A percentile compares a stretch with the other conserved stretches of the same genome.
Evolutionary conservation across 257 asterid genomes (phyloP).

Genomic region (Mentha longifolia): DNA sequence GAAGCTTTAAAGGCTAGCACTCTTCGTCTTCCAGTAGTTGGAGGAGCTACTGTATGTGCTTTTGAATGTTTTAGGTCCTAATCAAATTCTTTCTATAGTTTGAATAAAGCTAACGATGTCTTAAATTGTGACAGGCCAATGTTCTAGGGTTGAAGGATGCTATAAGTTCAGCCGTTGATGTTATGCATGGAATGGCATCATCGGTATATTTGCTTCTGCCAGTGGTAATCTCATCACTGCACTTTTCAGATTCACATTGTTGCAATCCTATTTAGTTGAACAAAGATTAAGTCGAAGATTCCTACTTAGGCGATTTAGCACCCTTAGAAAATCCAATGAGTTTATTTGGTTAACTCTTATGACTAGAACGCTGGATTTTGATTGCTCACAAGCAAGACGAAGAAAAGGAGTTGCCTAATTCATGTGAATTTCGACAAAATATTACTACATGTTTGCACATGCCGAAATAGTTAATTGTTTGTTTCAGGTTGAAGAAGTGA

Average conservation of each 20-base stretch:
- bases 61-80: background rate
- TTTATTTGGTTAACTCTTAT: too few relatives aligned
- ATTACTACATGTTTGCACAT: background rate
- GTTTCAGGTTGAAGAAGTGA: slow-evolving; percentile 66
- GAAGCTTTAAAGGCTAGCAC: slow-evolving; percentile 96
- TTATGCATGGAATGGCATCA: slow-evolving; percentile 77
- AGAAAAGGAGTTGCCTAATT: background rate
- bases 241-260: background rate
- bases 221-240: slow-evolving; percentile 45
- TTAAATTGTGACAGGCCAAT: slow-evolving; percentile 56
- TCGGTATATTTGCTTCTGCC: slow-evolving; percentile 59
- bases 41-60: slow-evolving; percentile 80
- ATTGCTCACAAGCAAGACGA: background rate
- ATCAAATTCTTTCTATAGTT: slow-evolving; percentile 18
- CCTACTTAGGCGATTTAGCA: background rate
- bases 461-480: background rate
- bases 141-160: slow-evolving; percentile 82
- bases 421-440: background rate
- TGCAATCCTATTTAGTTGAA: background rate
- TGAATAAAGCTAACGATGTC: slow-evolving; percentile 9
- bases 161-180: slow-evolving; percentile 77
- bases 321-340: background rate
- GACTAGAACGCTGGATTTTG: background rate
- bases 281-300: background rate
- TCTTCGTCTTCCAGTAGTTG: slow-evolving; percentile 85